Conservation (phyloP, 129 eudicot genomes). For the Heracleum sosnowskyi region DNA sequence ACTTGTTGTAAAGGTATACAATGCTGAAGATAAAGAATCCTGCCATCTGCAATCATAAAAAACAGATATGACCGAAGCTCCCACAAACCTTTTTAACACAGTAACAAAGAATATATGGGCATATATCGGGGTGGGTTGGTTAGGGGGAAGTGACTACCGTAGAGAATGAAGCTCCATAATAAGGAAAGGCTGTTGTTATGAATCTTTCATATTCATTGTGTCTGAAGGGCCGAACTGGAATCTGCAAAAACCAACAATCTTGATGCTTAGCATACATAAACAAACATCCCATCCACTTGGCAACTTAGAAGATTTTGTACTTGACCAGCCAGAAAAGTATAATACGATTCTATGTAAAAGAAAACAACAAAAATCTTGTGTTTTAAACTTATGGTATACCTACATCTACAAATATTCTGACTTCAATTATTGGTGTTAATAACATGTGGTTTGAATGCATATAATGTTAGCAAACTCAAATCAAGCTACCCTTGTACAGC, state of each 20-base stretch:
- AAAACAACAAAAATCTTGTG: background rate
- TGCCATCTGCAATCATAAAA: slow-evolving; percentile 54
- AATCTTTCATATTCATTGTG: slow-evolving; percentile 89
- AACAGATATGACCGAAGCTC: background rate
- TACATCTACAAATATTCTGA: background rate
- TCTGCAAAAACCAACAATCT: slow-evolving; percentile 27
- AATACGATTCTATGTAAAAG: background rate
- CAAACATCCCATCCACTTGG: background rate
- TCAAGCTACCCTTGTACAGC: background rate
- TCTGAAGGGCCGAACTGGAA: slow-evolving; percentile 81
- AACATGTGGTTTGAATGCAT: background rate
- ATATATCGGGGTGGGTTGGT: background rate
- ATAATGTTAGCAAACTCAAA: background rate
- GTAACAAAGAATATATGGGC: background rate
- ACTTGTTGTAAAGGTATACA: slow-evolving; percentile 65
- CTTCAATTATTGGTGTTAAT: background rate
- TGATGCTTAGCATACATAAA: slow-evolving; percentile 4
- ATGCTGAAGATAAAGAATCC: slow-evolving; percentile 67
- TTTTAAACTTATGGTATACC: background rate
- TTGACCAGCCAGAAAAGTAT: background rate
- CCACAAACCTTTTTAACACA: background rate
- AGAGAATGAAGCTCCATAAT: slow-evolving; percentile 76
- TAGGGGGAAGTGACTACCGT: slow-evolving; percentile 32
- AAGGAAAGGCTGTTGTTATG: slow-evolving; percentile 69
- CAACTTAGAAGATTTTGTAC: background rate